Base-by-base conservation (phyloP, 2,329 filamentous ascomycete species). In the Phoma sp. region DNA sequence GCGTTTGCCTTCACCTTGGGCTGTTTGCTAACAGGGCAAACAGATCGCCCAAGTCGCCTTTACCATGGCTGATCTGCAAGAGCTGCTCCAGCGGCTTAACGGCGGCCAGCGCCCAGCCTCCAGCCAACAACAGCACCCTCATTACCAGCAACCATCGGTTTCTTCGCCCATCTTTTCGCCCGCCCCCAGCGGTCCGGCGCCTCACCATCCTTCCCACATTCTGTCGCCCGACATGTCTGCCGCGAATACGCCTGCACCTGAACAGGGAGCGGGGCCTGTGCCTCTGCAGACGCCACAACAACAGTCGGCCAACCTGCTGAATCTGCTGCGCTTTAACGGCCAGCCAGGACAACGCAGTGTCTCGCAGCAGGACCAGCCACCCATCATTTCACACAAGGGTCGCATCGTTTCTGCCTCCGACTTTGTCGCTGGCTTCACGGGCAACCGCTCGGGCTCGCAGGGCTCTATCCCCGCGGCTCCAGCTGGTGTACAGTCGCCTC, bases 271-370 rank as follows among this genome's bases (percentile, higher is more conserved):
- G 55, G 52, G 46, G 29, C 32, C 30, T 10, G 70, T 75, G 44
- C 79, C 65, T 41, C 79, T 81, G 56, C 67, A 67, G 58, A 70
- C 67, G 27, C 66, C 66, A 8, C 68, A 72, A 33, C 70, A 73
- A 51, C 71, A 74, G 59, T 82, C 83, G 13, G 79, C 80, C 58
- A 85, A 83, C 65, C 72, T 90, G 60, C 79, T 89, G 55, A 88
- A 83, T 66, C 73, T 89, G 57, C 79, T 90, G 59, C 86, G 86
- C 72, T 88, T 87, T 75, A 86, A 82, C 27, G 9, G 27, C 57
- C 60, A 72, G 69, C 61, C 74, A 64, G 58, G 70, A n/a, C 70
- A 74, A 35, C 66, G 66, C 47, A 68, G 66, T 43, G 65, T 69
- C 32, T 71, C 70, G 38, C 66, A 70, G 45, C 66, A 44, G 44